A percentile compares a stretch with the other conserved stretches of the same genome.
These are phyloP conservation scores for Cytospora piceae DNA, from an alignment of 2,329 filamentous ascomycete species.

Conservation along the genomic window DNA sequence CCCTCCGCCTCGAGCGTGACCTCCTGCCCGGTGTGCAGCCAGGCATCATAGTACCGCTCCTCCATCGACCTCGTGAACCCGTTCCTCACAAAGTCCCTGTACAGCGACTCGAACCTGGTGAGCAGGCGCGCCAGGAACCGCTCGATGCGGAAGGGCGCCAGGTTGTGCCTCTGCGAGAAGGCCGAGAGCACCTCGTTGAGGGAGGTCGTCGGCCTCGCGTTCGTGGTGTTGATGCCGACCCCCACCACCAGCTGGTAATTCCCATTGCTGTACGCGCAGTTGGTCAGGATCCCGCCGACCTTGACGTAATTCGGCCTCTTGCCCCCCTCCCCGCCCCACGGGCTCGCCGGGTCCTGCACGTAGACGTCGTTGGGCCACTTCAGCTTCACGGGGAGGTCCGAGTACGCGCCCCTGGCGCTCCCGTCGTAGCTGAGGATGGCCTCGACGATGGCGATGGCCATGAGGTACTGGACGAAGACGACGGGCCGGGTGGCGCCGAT, in stretches of 20 bases:
- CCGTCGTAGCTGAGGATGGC: slow-evolving; percentile 79
- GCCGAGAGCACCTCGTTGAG: slow-evolving; percentile 71
- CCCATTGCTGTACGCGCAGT: slow-evolving; percentile 77
- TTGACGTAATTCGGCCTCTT: slow-evolving; percentile 70
- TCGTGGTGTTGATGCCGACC: slow-evolving; percentile 83
- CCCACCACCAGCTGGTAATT: slow-evolving; percentile 86
- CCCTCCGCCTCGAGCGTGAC: slow-evolving; percentile 80
- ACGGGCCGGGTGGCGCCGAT: slow-evolving; percentile 76
- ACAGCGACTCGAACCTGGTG: slow-evolving; percentile 75
- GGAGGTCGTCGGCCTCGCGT: slow-evolving; percentile 83
- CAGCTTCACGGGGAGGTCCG: slow-evolving; percentile 75
- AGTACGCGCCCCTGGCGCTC: slow-evolving; percentile 58
- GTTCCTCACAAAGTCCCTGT: slow-evolving; percentile 71
- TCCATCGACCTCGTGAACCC: slow-evolving; percentile 80
- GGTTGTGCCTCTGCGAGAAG: slow-evolving; percentile 39
- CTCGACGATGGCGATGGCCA: slow-evolving; percentile 83
- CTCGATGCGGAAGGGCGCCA: slow-evolving; percentile 70
- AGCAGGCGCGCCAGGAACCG: slow-evolving; percentile 81
- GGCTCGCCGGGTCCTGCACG: slow-evolving; percentile 61
- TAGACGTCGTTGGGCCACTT: slow-evolving; percentile 99
- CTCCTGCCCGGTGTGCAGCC: slow-evolving; percentile 79
- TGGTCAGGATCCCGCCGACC: slow-evolving; percentile 90
- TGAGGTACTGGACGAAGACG: slow-evolving; percentile 92
- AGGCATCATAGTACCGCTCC: slow-evolving; percentile 75
- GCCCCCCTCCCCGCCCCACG: not conserved